phyloP scores from a whole-genome alignment of 164 flowering plant genomes.

The Cinnamomum micranthum region DNA sequence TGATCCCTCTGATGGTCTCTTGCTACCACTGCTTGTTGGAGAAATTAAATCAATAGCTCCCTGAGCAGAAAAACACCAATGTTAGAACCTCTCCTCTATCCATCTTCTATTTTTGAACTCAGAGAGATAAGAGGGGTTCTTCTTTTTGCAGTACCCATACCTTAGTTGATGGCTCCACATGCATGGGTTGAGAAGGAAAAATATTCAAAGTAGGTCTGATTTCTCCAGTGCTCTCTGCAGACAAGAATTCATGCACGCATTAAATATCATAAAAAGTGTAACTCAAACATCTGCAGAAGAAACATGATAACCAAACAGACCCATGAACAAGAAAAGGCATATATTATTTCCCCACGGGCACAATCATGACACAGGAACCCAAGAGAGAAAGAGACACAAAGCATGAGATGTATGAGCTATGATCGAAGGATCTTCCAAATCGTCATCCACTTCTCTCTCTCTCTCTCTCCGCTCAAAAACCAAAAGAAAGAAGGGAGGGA shows the following conservation, averaged over 20 bases:
- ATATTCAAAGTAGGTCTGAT: constrained; percentile 87
- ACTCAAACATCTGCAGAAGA: not conserved
- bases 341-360: not conserved
- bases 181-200: constrained; percentile 99
- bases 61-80: constrained; percentile 27
- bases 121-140: not conserved
- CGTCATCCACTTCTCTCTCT: not conserved
- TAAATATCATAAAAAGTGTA: constrained; percentile 7
- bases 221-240: constrained; percentile 55
- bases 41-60: constrained; percentile 39
- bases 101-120: not conserved
- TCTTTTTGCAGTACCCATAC: constrained; percentile 15
- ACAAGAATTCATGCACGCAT: constrained; percentile 15
- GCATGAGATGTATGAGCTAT: constrained; percentile 19
- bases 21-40: constrained; percentile 43
- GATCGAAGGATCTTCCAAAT: constrained; percentile 25
- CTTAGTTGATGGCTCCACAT: constrained; percentile 70
- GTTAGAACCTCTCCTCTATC: not conserved
- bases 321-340: not conserved
- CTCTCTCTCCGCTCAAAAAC: constrained; percentile 4
- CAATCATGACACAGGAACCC: constrained; percentile 10
- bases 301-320: not conserved
- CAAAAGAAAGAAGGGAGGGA: constrained; percentile 14
- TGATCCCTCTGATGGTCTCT: constrained; percentile 67
- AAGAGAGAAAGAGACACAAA: constrained; percentile 1